Base-by-base conservation (phyloP, 257 asterid species). In the Forsythia viridissima region DNA sequence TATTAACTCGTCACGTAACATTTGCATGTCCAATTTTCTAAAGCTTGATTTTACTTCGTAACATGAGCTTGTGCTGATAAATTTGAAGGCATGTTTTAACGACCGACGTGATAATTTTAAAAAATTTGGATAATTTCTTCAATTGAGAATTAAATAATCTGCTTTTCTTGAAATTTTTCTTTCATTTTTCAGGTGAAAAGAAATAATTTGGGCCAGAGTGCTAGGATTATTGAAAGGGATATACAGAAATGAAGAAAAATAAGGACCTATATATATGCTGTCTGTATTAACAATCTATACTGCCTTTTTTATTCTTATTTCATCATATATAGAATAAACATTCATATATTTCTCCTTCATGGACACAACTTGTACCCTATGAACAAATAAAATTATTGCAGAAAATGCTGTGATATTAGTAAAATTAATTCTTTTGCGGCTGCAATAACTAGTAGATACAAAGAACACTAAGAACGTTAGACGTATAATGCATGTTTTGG, bases 241-340 rank as follows among this genome's bases (percentile, higher is more conserved):
- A 74, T 55, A 71, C 81, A 48, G 89, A 88, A 44, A 40, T 87
- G 84, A 82, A 85, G 84, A 86, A 82, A 72, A 87, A n/a, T n/a
- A 57, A 57, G 74, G 86, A 88, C 42, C 40, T 80, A 48, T 84
- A 89, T 78, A 81, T 86, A 81, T 69, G 46, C 76, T 73, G 59
- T 43, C 63, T 66, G 77, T 44, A 72, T 74, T n/a, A 76, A 80
- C 63, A 81, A 72, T 55, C 21, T 3, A 43, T 43, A 9, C 51
- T 2, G 15, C 51, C 12, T 43, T 43, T 52, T 77, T 12, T 18
- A 10, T 30, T 8, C 42, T 68, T 13, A 13, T 43, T 57, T 70
- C 65, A 43, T 71, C 15, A 34, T 80, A 73, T 36, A 30, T 39
- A 24, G 21, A 30, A 20, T 59, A 12, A 41, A 57, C 63, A 4